Conservation (phyloP, 2,329 filamentous ascomycete species). For the Pyrenochaeta sp. region DNA sequence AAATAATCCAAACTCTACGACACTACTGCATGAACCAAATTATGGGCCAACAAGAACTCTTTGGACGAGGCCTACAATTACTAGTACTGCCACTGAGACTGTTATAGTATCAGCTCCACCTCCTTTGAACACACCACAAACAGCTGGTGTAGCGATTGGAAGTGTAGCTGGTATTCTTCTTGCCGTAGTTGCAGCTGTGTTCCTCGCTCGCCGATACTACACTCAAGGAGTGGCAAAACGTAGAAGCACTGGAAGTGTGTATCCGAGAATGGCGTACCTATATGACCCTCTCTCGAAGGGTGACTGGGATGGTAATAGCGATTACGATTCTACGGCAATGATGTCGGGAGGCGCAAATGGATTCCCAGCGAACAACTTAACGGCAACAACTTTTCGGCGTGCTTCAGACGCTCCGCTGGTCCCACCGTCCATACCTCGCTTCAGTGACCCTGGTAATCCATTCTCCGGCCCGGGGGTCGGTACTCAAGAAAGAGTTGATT, state of each 20-base stretch:
- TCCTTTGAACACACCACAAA: conserved; percentile 38
- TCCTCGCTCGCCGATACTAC: conserved; percentile 42
- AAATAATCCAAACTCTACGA: background rate
- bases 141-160: conserved; percentile 45
- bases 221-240: conserved; percentile 27
- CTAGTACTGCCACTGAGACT: conserved; percentile 18
- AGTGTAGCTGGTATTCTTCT: conserved; percentile 43
- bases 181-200: conserved; percentile 41
- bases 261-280: conserved; percentile 42
- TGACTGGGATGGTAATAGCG: conserved; percentile 4
- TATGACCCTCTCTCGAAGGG: conserved; percentile 38
- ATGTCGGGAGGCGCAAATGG: conserved; percentile 33
- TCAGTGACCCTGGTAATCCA: conserved; percentile 18
- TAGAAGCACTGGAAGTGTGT: conserved; percentile 31
- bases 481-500: conserved; percentile 1
- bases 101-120: conserved; percentile 16
- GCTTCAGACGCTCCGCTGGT: conserved; percentile 2
- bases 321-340: conserved; percentile 27
- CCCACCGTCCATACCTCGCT: no score
- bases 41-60: conserved; percentile 6
- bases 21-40: background rate
- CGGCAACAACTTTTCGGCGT: conserved; percentile 7
- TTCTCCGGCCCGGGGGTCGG: conserved; percentile 14
- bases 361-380: conserved; percentile 3
- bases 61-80: conserved; percentile 9